A percentile compares a stretch with the other conserved stretches of the same genome.
Evolutionary conservation across 1,139 yeast species (phyloP).

Genomic region (Magnusiomyces paraingens): DNA sequence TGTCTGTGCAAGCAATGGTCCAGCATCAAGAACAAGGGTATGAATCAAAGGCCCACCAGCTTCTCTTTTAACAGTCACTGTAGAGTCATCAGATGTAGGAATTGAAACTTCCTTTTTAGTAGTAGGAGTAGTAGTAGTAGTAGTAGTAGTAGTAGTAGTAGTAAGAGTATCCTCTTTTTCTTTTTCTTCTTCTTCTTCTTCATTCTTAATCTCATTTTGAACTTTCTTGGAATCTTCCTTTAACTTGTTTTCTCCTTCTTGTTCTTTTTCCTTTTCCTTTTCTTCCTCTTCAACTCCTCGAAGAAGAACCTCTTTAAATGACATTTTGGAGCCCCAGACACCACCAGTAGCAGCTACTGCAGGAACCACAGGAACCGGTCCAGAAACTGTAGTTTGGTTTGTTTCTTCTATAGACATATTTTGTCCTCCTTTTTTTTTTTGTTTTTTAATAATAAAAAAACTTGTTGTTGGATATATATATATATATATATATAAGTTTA

Average conservation of each 20-base stretch:
- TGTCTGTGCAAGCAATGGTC: slow-evolving; percentile 84
- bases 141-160: too few species aligned
- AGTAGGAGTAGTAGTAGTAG: too few species aligned
- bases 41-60: slow-evolving; percentile 1
- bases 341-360: too few species aligned
- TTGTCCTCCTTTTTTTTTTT: too few species aligned
- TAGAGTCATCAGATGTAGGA: neutral
- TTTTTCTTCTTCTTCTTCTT: slow-evolving; percentile 21
- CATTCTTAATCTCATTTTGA: slow-evolving; percentile 30
- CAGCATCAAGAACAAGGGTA: slow-evolving; percentile 76
- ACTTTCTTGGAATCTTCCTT: slow-evolving; percentile 27
- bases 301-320: slow-evolving; percentile 20
- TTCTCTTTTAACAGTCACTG: neutral
- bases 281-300: slow-evolving; percentile 35
- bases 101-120: too few species aligned
- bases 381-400: too few species aligned
- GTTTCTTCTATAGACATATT: too few species aligned
- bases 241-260: too few species aligned
- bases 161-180: too few species aligned
- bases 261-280: neutral
- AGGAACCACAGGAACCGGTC: too few species aligned
- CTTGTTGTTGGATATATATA: neutral
- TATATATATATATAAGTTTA: too few species aligned
- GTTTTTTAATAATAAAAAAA: neutral
- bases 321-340: slow-evolving; percentile 11